Evolutionary conservation across 106 monocot species (phyloP).

Genomic region (Acanthochlamys bracteata): DNA sequence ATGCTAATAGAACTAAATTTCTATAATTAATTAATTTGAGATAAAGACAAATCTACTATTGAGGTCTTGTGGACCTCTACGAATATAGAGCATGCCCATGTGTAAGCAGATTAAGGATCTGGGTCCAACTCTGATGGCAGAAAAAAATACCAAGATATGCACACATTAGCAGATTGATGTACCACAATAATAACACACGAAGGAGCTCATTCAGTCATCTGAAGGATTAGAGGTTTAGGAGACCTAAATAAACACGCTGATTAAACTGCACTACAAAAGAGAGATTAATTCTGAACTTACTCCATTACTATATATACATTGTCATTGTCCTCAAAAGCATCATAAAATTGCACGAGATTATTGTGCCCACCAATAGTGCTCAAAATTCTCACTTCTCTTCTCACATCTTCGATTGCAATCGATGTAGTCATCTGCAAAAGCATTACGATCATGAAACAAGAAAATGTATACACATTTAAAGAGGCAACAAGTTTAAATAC

Average conservation of each 20-base stretch:
- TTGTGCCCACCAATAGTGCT: slow-evolving; percentile 30
- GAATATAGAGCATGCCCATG: background rate
- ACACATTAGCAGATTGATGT: no score
- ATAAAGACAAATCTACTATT: no score
- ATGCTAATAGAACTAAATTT: no score
- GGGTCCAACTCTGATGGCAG: no score
- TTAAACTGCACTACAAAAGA: background rate
- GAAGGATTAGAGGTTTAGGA: background rate
- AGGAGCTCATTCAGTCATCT: background rate
- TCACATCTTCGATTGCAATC: slow-evolving; percentile 41
- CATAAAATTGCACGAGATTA: slow-evolving; percentile 31
- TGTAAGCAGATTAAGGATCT: no score
- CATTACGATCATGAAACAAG: background rate
- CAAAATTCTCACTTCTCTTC: slow-evolving; percentile 38
- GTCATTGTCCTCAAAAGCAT: slow-evolving; percentile 38
- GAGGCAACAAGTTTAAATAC: background rate
- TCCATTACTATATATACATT: slow-evolving; percentile 51
- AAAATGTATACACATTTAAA: background rate
- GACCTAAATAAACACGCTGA: background rate
- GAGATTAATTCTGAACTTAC: slow-evolving; percentile 18
- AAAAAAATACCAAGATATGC: no score
- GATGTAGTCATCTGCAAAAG: slow-evolving; percentile 39
- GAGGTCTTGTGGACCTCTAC: background rate
- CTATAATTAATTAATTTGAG: no score
- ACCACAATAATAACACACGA: no score